Evolutionary conservation across 352 stramenopile species (phyloP).

Genomic region (Pythium apleroticum): DNA sequence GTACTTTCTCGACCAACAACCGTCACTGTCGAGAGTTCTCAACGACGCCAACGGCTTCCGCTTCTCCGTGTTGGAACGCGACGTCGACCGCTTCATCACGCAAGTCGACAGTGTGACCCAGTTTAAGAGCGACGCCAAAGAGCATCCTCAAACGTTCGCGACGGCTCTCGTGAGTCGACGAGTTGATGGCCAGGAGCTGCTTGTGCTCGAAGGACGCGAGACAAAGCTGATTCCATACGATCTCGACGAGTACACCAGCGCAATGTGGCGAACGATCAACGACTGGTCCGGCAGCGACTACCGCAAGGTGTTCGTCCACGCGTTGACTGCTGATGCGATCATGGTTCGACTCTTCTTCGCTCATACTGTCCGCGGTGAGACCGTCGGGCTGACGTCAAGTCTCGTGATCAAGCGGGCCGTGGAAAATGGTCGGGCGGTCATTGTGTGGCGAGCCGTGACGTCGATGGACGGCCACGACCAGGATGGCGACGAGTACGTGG

Average conservation of each 20-base stretch:
- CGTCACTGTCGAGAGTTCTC: not conserved
- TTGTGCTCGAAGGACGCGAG: not conserved
- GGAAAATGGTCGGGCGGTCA: not conserved
- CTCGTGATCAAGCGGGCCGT: conserved; percentile 4
- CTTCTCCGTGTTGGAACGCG: conserved; percentile 2
- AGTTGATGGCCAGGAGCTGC: not conserved
- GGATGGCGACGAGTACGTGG: conserved; percentile 2
- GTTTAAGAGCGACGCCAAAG: not conserved
- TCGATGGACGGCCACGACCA: conserved; percentile 1
- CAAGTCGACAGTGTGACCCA: not conserved
- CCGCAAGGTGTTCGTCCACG: not conserved
- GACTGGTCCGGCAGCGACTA: not conserved
- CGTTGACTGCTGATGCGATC: not conserved
- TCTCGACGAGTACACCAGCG: not conserved
- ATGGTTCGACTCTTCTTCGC: not conserved
- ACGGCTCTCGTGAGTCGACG: not conserved
- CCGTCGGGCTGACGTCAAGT: not conserved
- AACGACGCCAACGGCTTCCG: conserved; percentile 6
- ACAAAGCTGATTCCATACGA: not conserved
- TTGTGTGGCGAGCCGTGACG: conserved; percentile 8
- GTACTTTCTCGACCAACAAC: not conserved
- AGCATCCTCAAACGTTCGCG: not conserved
- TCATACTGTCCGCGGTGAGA: not conserved
- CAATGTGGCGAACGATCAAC: not conserved
- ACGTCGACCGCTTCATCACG: conserved; percentile 2